phyloP scores from a whole-genome alignment of 495 filamentous ascomycete genomes.

The Chaetomium fimeti region DNA sequence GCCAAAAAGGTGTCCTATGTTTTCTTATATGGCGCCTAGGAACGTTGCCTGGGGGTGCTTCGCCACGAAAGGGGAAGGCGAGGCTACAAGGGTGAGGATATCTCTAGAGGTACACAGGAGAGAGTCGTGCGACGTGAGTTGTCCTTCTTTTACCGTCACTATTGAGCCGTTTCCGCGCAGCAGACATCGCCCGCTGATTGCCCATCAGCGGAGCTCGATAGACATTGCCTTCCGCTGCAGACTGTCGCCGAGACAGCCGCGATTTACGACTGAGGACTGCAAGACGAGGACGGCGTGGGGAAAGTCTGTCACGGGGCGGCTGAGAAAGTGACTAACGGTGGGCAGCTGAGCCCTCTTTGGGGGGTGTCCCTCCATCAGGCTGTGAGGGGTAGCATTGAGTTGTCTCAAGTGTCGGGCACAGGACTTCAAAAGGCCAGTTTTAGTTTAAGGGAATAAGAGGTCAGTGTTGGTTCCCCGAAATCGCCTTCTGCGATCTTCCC shows the following conservation, averaged over 20 bases:
- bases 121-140: slow-evolving; percentile 28
- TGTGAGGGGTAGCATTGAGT: not conserved
- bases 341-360: slow-evolving; percentile 33
- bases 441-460: not conserved
- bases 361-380: slow-evolving; percentile 15
- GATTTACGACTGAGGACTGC: slow-evolving; percentile 11
- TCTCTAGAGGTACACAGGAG: slow-evolving; percentile 6
- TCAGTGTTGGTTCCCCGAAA: not conserved
- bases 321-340: slow-evolving; percentile 28
- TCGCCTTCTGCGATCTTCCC: not conserved
- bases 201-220: slow-evolving; percentile 30
- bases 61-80: slow-evolving; percentile 10
- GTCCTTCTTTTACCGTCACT: not conserved
- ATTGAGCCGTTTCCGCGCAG: not conserved
- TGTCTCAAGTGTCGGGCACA: slow-evolving; percentile 18
- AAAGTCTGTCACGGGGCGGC: slow-evolving; percentile 27
- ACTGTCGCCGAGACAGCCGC: slow-evolving; percentile 17
- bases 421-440: not conserved
- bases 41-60: slow-evolving; percentile 5
- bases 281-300: slow-evolving; percentile 7
- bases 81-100: slow-evolving; percentile 8
- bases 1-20: not conserved
- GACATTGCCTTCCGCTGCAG: slow-evolving; percentile 15
- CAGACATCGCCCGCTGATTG: slow-evolving; percentile 12
- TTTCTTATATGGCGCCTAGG: slow-evolving; percentile 6